These are phyloP conservation scores for Golubevia sp. DNA, from an alignment of 1,284 basidiomycete genomes.

Conservation along the genomic window DNA sequence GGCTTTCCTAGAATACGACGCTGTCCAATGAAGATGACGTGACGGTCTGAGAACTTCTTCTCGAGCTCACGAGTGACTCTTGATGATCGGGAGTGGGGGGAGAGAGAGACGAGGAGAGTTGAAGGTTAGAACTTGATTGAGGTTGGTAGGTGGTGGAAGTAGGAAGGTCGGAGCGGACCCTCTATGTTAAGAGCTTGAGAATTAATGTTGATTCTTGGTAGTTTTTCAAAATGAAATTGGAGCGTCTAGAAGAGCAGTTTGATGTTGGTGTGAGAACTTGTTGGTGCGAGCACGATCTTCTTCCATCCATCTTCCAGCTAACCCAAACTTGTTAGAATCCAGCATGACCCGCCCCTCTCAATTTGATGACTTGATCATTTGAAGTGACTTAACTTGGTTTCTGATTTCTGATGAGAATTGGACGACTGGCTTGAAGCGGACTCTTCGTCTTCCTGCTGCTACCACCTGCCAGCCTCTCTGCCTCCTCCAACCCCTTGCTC, in stretches of 20 bases:
- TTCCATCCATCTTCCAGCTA: too few relatives aligned
- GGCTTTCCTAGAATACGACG: conserved; percentile 98
- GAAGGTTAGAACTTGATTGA: too few relatives aligned
- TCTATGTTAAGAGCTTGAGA: background rate
- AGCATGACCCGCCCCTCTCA: too few relatives aligned
- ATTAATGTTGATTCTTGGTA: background rate
- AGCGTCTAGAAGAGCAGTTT: too few relatives aligned
- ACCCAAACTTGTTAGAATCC: too few relatives aligned
- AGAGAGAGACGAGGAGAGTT: background rate
- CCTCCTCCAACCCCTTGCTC: too few relatives aligned
- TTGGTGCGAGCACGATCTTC: conserved; percentile 9
- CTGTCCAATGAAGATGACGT: conserved; percentile 98
- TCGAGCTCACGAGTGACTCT: conserved; percentile 98
- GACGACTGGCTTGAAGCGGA: too few relatives aligned
- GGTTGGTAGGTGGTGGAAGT: too few relatives aligned
- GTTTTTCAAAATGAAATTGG: background rate
- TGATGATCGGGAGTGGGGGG: conserved; percentile 16
- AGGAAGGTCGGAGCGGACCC: too few relatives aligned
- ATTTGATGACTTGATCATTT: background rate
- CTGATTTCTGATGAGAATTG: background rate
- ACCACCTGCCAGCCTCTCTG: too few relatives aligned
- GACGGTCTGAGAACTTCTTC: conserved; percentile 99
- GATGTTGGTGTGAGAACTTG: conserved; percentile 6
- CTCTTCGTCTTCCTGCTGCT: too few relatives aligned
- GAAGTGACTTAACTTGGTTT: background rate